These are phyloP conservation scores for Crithidia mellificae DNA, from an alignment of 208 protist genomes.

Conservation along the genomic window DNA sequence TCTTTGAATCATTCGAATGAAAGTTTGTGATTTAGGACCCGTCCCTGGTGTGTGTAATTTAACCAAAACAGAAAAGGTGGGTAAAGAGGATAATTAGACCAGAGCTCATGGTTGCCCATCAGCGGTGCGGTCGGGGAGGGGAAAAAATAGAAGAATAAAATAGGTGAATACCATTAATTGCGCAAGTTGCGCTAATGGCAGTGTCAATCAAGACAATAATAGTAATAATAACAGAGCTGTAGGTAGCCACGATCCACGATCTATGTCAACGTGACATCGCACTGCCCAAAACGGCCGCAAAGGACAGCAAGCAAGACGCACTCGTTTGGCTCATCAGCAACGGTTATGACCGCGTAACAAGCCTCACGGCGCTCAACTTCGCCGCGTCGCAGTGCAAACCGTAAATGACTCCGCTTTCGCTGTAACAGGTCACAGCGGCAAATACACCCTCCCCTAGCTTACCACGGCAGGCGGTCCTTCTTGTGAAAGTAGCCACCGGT, in stretches of 20 bases:
- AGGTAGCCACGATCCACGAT: neutral
- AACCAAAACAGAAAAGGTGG: too few relatives aligned
- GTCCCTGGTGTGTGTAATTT: too few relatives aligned
- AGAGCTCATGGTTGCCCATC: neutral
- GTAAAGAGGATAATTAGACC: neutral
- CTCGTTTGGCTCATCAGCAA: neutral
- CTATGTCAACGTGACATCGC: neutral
- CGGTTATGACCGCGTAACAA: neutral
- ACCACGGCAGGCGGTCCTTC: slow-evolving; percentile 70
- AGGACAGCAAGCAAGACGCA: neutral
- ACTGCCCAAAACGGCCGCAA: neutral
- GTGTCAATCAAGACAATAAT: neutral
- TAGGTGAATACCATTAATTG: neutral
- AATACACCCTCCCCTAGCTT: neutral
- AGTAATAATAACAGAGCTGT: slow-evolving; percentile 1
- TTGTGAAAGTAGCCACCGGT: slow-evolving; percentile 82
- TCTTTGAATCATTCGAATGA: too few relatives aligned
- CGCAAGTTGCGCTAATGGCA: neutral
- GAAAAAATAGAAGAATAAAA: neutral
- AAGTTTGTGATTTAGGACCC: too few relatives aligned
- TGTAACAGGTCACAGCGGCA: neutral
- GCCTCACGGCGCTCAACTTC: neutral
- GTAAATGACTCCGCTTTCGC: too few relatives aligned
- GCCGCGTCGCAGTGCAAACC: neutral
- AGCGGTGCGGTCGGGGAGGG: neutral